phyloP scores from a whole-genome alignment of 305 asterid species.

The Stenogyne calaminthoides region DNA sequence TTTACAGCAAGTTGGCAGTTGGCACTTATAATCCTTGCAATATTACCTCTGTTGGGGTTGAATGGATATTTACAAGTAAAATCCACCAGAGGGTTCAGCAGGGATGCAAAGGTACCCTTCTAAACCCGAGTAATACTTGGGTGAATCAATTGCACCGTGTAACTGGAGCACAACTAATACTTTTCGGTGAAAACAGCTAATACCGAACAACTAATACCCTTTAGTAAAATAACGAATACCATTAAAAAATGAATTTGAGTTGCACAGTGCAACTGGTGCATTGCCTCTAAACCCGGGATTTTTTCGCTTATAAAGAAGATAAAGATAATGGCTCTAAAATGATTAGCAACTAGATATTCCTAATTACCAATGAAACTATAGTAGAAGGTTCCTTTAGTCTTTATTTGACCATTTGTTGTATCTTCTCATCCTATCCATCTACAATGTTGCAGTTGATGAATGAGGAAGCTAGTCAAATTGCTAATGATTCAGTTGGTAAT shows the following conservation, averaged over 20 bases:
- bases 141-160: too few relatives aligned
- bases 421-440: background rate
- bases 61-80: conserved; percentile 29
- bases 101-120: conserved; percentile 19
- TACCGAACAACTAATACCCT: too few relatives aligned
- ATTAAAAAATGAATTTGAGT: too few relatives aligned
- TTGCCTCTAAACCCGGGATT: background rate
- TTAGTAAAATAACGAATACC: too few relatives aligned
- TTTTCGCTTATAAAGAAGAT: background rate
- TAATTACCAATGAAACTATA: background rate
- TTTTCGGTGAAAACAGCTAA: too few relatives aligned
- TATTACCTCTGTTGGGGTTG: conserved; percentile 33
- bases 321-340: background rate
- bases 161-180: too few relatives aligned
- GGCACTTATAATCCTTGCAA: conserved; percentile 33
- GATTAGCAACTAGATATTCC: background rate
- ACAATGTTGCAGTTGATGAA: conserved; percentile 26
- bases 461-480: conserved; percentile 35
- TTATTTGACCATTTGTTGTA: background rate
- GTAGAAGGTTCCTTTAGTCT: background rate
- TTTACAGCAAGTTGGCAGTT: conserved; percentile 41
- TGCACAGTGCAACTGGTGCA: too few relatives aligned
- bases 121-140: background rate
- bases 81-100: conserved; percentile 12
- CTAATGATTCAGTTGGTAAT: conserved; percentile 35